phyloP scores from a whole-genome alignment of 371 early-diverging fungal species.

The Apophysomyces variabilis region DNA sequence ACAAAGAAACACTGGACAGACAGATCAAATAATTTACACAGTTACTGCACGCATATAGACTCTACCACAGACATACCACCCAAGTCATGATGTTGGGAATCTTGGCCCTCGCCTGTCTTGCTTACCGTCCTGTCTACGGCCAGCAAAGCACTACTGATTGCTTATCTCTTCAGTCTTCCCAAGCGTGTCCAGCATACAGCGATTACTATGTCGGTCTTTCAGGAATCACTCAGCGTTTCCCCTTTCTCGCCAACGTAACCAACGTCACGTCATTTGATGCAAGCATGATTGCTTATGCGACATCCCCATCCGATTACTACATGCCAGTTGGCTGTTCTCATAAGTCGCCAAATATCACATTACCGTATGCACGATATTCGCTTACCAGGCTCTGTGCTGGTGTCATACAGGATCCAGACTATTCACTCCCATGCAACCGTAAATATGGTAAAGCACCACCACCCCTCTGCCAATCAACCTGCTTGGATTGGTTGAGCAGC shows the following conservation, averaged over 20 bases:
- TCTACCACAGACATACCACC: neutral
- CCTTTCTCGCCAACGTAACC: slow-evolving; percentile 34
- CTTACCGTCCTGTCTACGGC: neutral
- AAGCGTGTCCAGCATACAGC: slow-evolving; percentile 36
- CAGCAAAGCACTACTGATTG: slow-evolving; percentile 17
- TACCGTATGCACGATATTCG: slow-evolving; percentile 43
- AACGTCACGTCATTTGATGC: slow-evolving; percentile 41
- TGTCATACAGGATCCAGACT: slow-evolving; percentile 31
- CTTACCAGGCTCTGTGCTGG: slow-evolving; percentile 35
- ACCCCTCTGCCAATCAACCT: slow-evolving; percentile 38
- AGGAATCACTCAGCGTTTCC: slow-evolving; percentile 22
- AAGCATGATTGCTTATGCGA: slow-evolving; percentile 22
- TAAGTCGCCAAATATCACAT: slow-evolving; percentile 17
- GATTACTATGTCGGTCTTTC: slow-evolving; percentile 38
- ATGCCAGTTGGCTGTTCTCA: slow-evolving; percentile 35
- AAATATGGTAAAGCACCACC: slow-evolving; percentile 25
- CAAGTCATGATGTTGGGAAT: slow-evolving; percentile 6
- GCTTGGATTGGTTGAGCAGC: slow-evolving; percentile 33
- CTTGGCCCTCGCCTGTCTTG: slow-evolving; percentile 2
- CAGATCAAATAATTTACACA: neutral
- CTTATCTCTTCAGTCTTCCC: slow-evolving; percentile 30
- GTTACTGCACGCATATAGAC: neutral
- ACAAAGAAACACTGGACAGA: neutral
- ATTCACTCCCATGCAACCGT: slow-evolving; percentile 36
- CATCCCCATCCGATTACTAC: slow-evolving; percentile 31